phyloP scores from a whole-genome alignment of 306 rosid species.

The Rubus idaeus region DNA sequence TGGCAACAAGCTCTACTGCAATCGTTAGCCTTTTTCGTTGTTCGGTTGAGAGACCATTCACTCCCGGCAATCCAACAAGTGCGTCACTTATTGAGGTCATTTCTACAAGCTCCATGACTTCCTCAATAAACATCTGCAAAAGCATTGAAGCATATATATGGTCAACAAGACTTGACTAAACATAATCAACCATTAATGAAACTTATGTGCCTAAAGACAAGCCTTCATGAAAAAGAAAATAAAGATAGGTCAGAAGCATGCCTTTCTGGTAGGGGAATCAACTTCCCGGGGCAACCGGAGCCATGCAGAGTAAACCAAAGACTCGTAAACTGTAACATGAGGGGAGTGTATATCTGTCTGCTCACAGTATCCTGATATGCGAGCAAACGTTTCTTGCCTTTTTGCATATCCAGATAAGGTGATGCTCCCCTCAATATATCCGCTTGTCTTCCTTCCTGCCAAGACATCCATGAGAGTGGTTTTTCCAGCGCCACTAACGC shows the following conservation, averaged over 20 bases:
- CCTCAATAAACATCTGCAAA: constrained; percentile 75
- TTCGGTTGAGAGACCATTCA: constrained; percentile 70
- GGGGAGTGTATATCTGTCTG: constrained; percentile 89
- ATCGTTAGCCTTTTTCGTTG: constrained; percentile 80
- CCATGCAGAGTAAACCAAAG: constrained; percentile 82
- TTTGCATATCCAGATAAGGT: constrained; percentile 66
- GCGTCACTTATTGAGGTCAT: constrained; percentile 61
- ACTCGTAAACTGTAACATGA: constrained; percentile 73
- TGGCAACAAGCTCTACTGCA: constrained; percentile 86
- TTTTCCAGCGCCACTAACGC: constrained; percentile 92
- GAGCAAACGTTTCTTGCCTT: constrained; percentile 80
- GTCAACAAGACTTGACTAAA: background rate
- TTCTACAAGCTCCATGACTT: constrained; percentile 75
- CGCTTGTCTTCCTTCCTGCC: constrained; percentile 85
- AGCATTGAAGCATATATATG: constrained; percentile 9
- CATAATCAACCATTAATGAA: no score
- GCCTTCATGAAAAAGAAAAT: background rate
- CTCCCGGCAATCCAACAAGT: constrained; percentile 77
- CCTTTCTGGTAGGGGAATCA: constrained; percentile 66
- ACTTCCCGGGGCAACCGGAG: constrained; percentile 72
- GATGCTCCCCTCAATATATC: constrained; percentile 68
- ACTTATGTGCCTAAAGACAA: background rate
- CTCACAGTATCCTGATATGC: constrained; percentile 80
- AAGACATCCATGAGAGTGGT: constrained; percentile 85
- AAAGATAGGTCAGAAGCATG: constrained; percentile 10